Evolutionary conservation across 495 filamentous ascomycete genomes (phyloP), one percentile per base, ranked within the genome.

Genomic region (Neurospora tetraspora): DNA sequence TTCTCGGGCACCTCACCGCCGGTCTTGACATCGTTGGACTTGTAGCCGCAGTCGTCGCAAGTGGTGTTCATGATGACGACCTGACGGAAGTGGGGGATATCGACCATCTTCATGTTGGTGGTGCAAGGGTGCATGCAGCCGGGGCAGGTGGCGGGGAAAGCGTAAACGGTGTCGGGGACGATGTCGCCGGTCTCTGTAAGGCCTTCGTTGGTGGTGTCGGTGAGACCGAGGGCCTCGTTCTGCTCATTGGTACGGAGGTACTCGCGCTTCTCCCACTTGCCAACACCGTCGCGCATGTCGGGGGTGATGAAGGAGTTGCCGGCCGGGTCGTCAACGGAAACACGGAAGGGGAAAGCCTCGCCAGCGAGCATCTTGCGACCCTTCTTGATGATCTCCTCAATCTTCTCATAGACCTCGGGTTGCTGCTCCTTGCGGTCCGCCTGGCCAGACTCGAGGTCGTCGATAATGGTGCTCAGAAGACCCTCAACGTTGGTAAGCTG

Each of bases 241-340:
- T 98, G 94, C 76, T 92, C 91, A 3, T 90, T 84, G 0, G 91
- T 94, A 39, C 96, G 89, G 6, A 90, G 80, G 78, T 97, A 99
- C 78, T 97, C 91, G 47, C 84, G 86, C 75, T 92, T 91, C 36
- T 84, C 85, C 88, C 94, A 98, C 81, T 97, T 98, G 69, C 89
- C 90, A 7, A 92, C 89, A 71, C 83, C 81, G 76, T 95, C 92
- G 47, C 87, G 82, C 71, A 91, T 87, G 73, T 92, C 91, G 39
- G 96, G 96, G 69, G 97, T 93, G 76, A 99, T 96, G 88, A 92
- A 98, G 4, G 93, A 96, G 85, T 99, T 99, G n/a, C 96, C 96
- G 5, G 94, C 92, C 3, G 92, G 92, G 76, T 99, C 96, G 79
- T 99, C 93, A 39, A 97, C 80, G 12, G 87, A 88, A 39, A 98